Percentiles rank a stretch among this genome's conserved stretches.
These are phyloP conservation scores for Tylopilus sp. DNA, from an alignment of 768 basidiomycete species.

Conservation along the genomic window DNA sequence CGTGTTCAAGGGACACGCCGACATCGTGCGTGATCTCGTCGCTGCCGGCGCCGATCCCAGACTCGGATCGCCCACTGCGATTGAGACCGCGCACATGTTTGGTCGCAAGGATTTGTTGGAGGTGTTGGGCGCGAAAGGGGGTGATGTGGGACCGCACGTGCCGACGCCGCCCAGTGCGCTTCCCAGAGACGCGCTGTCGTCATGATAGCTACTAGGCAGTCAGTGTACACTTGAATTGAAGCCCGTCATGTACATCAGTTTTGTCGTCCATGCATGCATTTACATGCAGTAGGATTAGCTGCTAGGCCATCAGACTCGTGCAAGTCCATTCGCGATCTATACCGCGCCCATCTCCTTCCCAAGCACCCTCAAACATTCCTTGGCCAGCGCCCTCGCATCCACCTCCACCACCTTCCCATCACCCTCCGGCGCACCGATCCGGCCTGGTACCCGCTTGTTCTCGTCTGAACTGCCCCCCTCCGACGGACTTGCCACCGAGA, in stretches of 20 bases:
- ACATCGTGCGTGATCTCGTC: slow-evolving; percentile 55
- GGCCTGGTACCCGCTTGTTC: slow-evolving; percentile 6
- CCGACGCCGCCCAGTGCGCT: slow-evolving; percentile 25
- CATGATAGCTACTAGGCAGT: background rate
- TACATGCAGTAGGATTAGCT: background rate
- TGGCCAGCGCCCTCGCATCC: slow-evolving; percentile 64
- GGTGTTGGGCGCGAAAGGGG: slow-evolving; percentile 56
- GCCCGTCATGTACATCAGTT: background rate
- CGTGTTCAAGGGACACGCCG: slow-evolving; percentile 69
- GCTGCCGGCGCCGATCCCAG: slow-evolving; percentile 58
- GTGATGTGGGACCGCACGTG: slow-evolving; percentile 38
- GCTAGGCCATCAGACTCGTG: background rate
- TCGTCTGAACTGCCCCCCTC: slow-evolving; percentile 7
- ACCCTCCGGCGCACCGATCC: slow-evolving; percentile 20
- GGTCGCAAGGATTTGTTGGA: slow-evolving; percentile 51
- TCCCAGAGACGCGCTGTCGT: background rate
- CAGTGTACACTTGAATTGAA: background rate
- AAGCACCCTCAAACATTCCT: slow-evolving; percentile 62
- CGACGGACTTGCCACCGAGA: slow-evolving; percentile 26
- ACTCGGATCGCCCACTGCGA: slow-evolving; percentile 46
- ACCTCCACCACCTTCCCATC: slow-evolving; percentile 41
- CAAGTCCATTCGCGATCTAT: slow-evolving; percentile 4
- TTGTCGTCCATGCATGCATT: background rate
- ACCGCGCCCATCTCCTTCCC: slow-evolving; percentile 69
- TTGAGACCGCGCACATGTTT: slow-evolving; percentile 69